Percentiles rank a stretch among this genome's conserved stretches.
These are phyloP conservation scores for Tetrapisispora phaffii DNA, from an alignment of 805 yeast genomes.

Conservation along the genomic window DNA sequence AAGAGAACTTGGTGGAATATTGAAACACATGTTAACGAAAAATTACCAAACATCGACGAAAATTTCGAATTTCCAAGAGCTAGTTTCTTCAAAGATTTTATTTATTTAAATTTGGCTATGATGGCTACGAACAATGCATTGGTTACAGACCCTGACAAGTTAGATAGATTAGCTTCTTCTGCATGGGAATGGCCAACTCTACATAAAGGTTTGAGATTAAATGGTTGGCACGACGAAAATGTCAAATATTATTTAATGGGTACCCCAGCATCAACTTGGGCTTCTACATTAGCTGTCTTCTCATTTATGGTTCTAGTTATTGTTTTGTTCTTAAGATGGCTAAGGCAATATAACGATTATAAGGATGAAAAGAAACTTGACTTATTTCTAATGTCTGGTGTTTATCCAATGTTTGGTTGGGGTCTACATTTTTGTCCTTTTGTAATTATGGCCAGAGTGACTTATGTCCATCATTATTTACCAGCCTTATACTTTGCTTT, in stretches of 20 bases:
- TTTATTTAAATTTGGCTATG: constrained; percentile 73
- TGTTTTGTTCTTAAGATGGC: constrained; percentile 60
- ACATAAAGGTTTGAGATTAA: constrained; percentile 64
- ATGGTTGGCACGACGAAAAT: constrained; percentile 61
- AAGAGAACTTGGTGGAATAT: constrained; percentile 88
- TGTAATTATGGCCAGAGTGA: constrained; percentile 74
- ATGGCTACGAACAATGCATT: constrained; percentile 89
- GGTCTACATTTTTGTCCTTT: constrained; percentile 69
- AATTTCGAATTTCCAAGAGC: constrained; percentile 50
- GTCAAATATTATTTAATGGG: constrained; percentile 64
- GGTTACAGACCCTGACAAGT: constrained; percentile 66
- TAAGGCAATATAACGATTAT: constrained; percentile 66
- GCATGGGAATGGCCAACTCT: constrained; percentile 90
- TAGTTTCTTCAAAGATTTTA: constrained; percentile 64
- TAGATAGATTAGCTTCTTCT: constrained; percentile 58
- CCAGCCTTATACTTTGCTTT: constrained; percentile 77
- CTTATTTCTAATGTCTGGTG: constrained; percentile 57
- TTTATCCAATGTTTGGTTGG: constrained; percentile 76
- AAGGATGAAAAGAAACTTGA: constrained; percentile 37
- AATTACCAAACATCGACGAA: constrained; percentile 45
- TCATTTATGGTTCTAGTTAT: constrained; percentile 41
- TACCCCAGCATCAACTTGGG: constrained; percentile 71
- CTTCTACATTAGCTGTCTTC: constrained; percentile 53
- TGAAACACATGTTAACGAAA: constrained; percentile 55
- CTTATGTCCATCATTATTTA: constrained; percentile 76